Evolutionary conservation across 805 yeast genomes (phyloP).

Genomic region (Starmerella vitae): DNA sequence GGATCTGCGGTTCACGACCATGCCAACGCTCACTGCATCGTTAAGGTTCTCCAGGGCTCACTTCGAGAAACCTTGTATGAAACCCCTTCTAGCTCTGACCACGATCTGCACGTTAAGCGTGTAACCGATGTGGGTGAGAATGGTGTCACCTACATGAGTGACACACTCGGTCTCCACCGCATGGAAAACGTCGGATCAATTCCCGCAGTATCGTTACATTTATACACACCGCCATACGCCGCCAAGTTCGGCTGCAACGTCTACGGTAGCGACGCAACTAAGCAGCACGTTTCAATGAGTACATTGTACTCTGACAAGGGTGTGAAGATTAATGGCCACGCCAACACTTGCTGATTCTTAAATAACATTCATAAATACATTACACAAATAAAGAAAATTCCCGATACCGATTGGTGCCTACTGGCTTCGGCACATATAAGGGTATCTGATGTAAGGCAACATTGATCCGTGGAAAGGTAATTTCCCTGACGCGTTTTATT

Average conservation of each 20-base stretch:
- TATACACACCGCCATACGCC: conserved; percentile 69
- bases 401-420: no score
- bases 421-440: no score
- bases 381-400: no score
- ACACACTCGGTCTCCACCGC: conserved; percentile 51
- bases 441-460: no score
- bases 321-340: conserved; percentile 11
- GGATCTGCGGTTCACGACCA: conserved; percentile 60
- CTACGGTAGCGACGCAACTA: conserved; percentile 36
- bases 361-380: not conserved
- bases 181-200: conserved; percentile 39
- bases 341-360: conserved; percentile 6
- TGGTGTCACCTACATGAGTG: conserved; percentile 52
- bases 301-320: conserved; percentile 54
- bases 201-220: conserved; percentile 49
- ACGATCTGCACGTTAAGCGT: conserved; percentile 21
- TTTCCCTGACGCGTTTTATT: no score
- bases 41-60: conserved; percentile 51
- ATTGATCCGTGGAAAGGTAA: no score
- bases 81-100: conserved; percentile 30
- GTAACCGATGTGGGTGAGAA: conserved; percentile 24
- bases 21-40: conserved; percentile 62
- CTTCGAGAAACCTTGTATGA: conserved; percentile 46
- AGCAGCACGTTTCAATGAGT: conserved; percentile 44
- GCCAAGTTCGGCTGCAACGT: conserved; percentile 35